phyloP scores from a whole-genome alignment of 2,329 filamentous ascomycete genomes.

The Diplodia corticola region DNA sequence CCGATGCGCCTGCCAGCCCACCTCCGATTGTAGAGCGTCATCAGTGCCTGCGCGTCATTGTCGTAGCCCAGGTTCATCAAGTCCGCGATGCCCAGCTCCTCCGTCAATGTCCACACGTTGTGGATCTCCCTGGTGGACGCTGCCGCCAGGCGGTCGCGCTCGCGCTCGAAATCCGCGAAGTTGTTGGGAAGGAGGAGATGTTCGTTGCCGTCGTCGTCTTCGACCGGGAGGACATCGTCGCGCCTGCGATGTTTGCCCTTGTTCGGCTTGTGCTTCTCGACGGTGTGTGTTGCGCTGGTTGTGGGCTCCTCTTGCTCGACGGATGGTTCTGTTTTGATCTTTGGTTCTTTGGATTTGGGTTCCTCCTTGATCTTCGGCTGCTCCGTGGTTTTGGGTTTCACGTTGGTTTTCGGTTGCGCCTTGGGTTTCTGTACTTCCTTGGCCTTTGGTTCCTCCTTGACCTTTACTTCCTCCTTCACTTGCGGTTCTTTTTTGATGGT shows the following conservation, averaged over 20 bases:
- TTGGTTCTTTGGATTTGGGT: no score
- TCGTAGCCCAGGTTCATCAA: background rate
- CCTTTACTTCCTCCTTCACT: no score
- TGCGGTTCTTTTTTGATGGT: no score
- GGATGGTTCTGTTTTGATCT: no score
- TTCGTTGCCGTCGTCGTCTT: background rate
- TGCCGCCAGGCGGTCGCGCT: background rate
- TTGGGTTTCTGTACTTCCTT: no score
- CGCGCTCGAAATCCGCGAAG: background rate
- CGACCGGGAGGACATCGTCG: background rate
- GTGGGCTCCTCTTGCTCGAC: background rate
- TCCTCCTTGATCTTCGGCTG: no score
- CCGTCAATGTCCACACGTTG: background rate
- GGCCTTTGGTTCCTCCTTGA: no score
- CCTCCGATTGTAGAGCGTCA: background rate
- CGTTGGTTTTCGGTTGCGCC: no score
- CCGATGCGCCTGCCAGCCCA: background rate
- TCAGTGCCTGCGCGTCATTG: background rate
- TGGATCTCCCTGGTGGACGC: background rate
- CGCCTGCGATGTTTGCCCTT: background rate
- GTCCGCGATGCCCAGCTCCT: background rate
- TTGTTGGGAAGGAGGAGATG: accelerated
- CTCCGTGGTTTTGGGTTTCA: no score
- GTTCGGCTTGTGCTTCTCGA: background rate
- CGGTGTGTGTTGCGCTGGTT: no score